Evolutionary conservation across 2,329 filamentous ascomycete genomes (phyloP), one percentile per base, ranked within the genome.

Genomic region (Fusarium citri): DNA sequence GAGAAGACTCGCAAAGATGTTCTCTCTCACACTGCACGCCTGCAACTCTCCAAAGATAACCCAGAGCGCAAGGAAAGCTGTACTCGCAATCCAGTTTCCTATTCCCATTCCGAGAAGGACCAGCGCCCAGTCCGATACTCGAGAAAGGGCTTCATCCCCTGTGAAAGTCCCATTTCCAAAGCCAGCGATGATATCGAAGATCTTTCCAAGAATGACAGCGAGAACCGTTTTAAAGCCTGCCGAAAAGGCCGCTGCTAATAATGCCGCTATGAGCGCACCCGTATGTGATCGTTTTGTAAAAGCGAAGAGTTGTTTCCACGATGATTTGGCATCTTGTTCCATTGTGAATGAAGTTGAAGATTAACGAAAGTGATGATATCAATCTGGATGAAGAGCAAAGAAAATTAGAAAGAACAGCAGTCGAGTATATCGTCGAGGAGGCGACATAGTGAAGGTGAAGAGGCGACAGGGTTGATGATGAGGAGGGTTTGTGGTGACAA

Each of bases 31-130:
- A 48, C 80, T 87, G 31, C 86, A 87, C 1, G 92, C 93, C 71
- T 97, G 93, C 4, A 93, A 74, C 78, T 98, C 94, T 16, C 94
- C 93, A 77, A 96, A 96, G 0, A 87, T 77, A 30, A 95, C 83
- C 89, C 94, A 98, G 1, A 88, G 78, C 2, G 85, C 84, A 72
- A 94, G 90, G 71, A 93, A 92, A 3, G 85, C 76, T 5, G 87
- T 86, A 71, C 92, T 91, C 18, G 90, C 79, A 1, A 94, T 47
- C 88, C 92, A 95, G 48, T 88, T 89, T 0, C 82, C 86, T 0
- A 83, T 77, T 0, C 91, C 93, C 0, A 97, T 78, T 0, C 83
- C 85, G 1, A 89, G 79, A 45, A 97, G 80, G 26, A 88, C 85
- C 26, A 91, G 71, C 48, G 89, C 90, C 81, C 89, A 91, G 43